A percentile compares a stretch with the other conserved stretches of the same genome.
phyloP scores from a whole-genome alignment of 1,284 basidiomycete species.

The Tylopilus orsonianus region DNA sequence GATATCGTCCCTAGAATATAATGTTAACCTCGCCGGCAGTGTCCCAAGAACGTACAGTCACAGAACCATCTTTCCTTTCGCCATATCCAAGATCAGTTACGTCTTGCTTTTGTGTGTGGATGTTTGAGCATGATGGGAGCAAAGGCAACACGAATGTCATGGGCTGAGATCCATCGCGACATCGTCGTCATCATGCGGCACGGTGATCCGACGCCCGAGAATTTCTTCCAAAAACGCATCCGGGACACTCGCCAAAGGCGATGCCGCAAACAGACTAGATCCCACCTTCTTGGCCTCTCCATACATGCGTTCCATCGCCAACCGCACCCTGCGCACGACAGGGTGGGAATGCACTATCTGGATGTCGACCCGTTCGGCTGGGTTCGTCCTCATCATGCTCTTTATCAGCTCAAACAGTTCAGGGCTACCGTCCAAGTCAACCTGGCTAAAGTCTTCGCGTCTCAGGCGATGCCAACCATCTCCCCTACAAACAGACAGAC shows the following conservation, averaged over 20 bases:
- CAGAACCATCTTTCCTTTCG: slow-evolving; percentile 19
- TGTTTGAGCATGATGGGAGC: slow-evolving; percentile 2
- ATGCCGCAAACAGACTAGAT: slow-evolving; percentile 55
- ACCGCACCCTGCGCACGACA: slow-evolving; percentile 68
- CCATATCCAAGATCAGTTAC: slow-evolving; percentile 25
- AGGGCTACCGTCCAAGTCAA: slow-evolving; percentile 76
- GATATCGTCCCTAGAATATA: slow-evolving; percentile 34
- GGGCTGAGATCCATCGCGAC: slow-evolving; percentile 45
- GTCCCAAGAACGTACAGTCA: slow-evolving; percentile 37
- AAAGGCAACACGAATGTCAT: slow-evolving; percentile 17
- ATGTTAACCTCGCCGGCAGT: slow-evolving; percentile 36
- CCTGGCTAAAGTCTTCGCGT: slow-evolving; percentile 88
- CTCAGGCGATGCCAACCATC: slow-evolving; percentile 94
- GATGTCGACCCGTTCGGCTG: slow-evolving; percentile 60
- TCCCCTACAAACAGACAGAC: slow-evolving; percentile 50
- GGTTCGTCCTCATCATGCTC: slow-evolving; percentile 78
- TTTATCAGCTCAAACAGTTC: slow-evolving; percentile 73
- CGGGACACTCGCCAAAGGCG: slow-evolving; percentile 61
- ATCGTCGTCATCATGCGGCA: slow-evolving; percentile 25
- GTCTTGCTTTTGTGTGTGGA: slow-evolving; percentile 8
- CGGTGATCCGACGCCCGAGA: slow-evolving; percentile 37
- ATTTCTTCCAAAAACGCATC: slow-evolving; percentile 64
- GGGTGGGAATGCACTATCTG: slow-evolving; percentile 62
- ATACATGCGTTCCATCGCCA: slow-evolving; percentile 57
- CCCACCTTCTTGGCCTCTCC: slow-evolving; percentile 40